Base-by-base conservation (phyloP, 306 rosid species). In the Lathyrus sativus region DNA sequence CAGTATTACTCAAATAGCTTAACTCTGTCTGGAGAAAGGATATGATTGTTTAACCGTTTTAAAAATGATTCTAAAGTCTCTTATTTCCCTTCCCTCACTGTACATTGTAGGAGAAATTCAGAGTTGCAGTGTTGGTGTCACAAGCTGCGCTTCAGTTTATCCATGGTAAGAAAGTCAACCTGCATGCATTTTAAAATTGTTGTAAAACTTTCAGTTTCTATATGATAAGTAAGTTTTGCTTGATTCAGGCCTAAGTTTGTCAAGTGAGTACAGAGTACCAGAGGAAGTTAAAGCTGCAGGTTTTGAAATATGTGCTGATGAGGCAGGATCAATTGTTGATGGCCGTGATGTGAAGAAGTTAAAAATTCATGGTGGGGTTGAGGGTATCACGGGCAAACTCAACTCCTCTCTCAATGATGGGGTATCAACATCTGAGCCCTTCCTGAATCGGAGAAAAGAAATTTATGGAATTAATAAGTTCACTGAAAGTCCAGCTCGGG, bases 111-210 rank as follows among this genome's bases (percentile, higher is more conserved):
- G 99, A 93, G 83, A 93, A 93, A 84, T 90, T 93, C 80, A 84
- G 97, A 87, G 96, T 93, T 72, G 99, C 99, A 63, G 93, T 93
- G 78, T 80, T 93, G 88, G 99, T 93, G 74, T 93, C 99, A 37
- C 97, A 93, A 88, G 99, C 99, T 65, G 99, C 99, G 11, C 99
- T 93, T 62, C 97, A 93, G 79, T 93, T 93, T 80, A 90, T 93
- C 70, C 86, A 90, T 51, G 97, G 99, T 90, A 79, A 79, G 85
- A 39, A 43, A 65, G 28, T 72, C 67, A 70, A 74, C 57, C 31
- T 57, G 29, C 59, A 41, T 9, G 3, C 14, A 31, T 76, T 29
- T 58, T 43, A 26, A 5, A 13, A 28, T 74, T 58, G 45, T 41
- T 71, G 35, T 11, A 4, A 46, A 17, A 26, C 26, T 37, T 69